Evolutionary conservation across 2,329 filamentous ascomycete genomes (phyloP).

Genomic region (Ophiosphaerella narmari): DNA sequence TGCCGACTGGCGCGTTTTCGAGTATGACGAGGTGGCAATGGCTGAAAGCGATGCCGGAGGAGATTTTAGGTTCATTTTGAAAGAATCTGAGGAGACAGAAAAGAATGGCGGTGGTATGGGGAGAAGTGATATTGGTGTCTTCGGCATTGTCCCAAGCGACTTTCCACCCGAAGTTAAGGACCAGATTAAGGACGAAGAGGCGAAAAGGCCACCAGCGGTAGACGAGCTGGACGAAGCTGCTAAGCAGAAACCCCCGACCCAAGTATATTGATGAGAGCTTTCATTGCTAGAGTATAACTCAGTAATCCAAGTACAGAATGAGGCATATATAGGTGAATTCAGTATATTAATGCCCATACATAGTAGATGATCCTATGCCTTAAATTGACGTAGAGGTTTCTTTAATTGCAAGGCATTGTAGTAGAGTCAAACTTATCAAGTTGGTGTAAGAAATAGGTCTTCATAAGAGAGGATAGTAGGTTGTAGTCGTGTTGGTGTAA

Average conservation of each 20-base stretch:
- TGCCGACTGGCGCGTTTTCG: conserved; percentile 68
- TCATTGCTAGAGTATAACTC: too few species aligned
- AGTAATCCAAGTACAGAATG: too few species aligned
- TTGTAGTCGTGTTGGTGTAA: too few species aligned
- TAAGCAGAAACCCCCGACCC: conserved; percentile 15
- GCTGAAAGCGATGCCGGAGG: conserved; percentile 44
- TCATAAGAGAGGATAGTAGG: too few species aligned
- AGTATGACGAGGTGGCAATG: conserved; percentile 57
- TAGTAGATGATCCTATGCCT: too few species aligned
- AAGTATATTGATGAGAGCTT: background rate
- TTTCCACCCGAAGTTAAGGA: conserved; percentile 32
- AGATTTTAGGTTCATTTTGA: conserved; percentile 50
- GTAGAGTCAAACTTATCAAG: too few species aligned
- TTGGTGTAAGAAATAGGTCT: too few species aligned
- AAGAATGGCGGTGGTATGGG: conserved; percentile 57
- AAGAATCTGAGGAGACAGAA: conserved; percentile 57
- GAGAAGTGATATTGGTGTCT: conserved; percentile 50
- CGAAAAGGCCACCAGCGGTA: conserved; percentile 10
- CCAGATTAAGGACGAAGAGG: conserved; percentile 9
- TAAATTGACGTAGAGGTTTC: too few species aligned
- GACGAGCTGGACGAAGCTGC: conserved; percentile 19
- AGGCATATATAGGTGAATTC: too few species aligned
- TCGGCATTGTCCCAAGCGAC: conserved; percentile 27
- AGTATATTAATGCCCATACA: too few species aligned
- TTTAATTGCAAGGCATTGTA: too few species aligned